Percentiles rank a stretch among this genome's conserved stretches.
phyloP scores from a whole-genome alignment of 106 monocot genomes.

The Allium cepa region DNA sequence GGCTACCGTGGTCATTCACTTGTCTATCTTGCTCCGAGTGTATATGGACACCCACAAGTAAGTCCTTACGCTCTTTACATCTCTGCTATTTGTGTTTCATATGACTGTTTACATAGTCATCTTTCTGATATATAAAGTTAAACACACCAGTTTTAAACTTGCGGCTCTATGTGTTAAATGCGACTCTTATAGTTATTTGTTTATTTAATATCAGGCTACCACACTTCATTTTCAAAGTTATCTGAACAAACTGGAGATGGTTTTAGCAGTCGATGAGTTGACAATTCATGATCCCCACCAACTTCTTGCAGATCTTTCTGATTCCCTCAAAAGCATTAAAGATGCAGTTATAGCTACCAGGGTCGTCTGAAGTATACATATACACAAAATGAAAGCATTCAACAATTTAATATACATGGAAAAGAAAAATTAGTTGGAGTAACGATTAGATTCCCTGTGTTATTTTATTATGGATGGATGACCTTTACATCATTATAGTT shows the following conservation, averaged over 20 bases:
- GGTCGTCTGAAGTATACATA: not conserved
- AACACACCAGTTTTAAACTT: no score
- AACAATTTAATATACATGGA: no score
- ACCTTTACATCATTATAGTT: no score
- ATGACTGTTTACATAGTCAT: no score
- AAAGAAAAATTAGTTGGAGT: no score
- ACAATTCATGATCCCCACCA: conserved; percentile 39
- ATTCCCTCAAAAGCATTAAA: conserved; percentile 36
- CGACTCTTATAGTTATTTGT: no score
- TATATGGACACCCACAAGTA: conserved; percentile 80
- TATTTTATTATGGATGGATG: no score
- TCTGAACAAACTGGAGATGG: conserved; percentile 38
- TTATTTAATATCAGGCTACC: conserved; percentile 21
- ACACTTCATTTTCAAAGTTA: conserved; percentile 56
- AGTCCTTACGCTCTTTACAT: conserved; percentile 1
- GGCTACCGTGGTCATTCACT: conserved; percentile 57
- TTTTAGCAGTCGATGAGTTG: conserved; percentile 41
- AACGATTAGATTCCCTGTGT: no score
- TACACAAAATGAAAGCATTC: no score
- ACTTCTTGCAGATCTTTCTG: conserved; percentile 35
- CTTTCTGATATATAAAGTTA: no score
- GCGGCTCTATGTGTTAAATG: no score
- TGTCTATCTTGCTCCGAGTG: conserved; percentile 66
- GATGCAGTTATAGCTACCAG: conserved; percentile 6
- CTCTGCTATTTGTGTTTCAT: no score